These are phyloP conservation scores for Aspergillus novoparasiticus DNA, from an alignment of 2,329 filamentous ascomycete species.

Conservation along the genomic window DNA sequence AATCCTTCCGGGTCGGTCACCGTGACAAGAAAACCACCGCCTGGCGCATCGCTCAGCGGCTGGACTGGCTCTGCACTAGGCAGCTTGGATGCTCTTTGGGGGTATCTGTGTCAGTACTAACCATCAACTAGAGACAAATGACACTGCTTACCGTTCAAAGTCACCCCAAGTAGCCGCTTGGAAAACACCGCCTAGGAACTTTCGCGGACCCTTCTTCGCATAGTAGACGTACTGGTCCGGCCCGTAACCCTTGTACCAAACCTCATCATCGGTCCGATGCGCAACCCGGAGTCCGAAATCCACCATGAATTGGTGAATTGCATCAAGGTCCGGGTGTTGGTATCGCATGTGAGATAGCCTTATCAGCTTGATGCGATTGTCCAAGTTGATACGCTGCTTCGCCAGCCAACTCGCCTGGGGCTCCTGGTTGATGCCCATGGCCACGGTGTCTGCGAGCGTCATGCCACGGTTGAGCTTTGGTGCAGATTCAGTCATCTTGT, in stretches of 20 bases:
- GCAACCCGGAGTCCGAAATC: conserved; percentile 41
- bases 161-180: conserved; percentile 32
- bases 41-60: conserved; percentile 39
- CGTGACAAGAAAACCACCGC: conserved; percentile 42
- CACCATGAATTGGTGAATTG: conserved; percentile 30
- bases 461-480: no score
- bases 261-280: conserved; percentile 28
- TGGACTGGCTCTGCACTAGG: conserved; percentile 33
- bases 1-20: conserved; percentile 45
- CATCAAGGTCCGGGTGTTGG: conserved; percentile 53
- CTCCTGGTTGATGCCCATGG: no score
- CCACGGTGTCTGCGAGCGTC: no score
- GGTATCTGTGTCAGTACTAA: background rate
- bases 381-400: no score
- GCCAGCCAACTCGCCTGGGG: no score
- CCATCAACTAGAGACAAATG: background rate
- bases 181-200: conserved; percentile 45
- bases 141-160: conserved; percentile 22
- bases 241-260: conserved; percentile 25
- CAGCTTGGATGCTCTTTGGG: conserved; percentile 21
- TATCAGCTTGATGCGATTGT: no score
- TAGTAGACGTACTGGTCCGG: conserved; percentile 26
- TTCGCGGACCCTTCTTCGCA: conserved; percentile 19
- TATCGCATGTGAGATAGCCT: conserved; percentile 55
- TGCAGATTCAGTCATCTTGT: no score